A percentile compares a stretch with the other conserved stretches of the same genome.
Evolutionary conservation across 2,329 filamentous ascomycete genomes (phyloP).

Genomic region (Tolypocladium sp.): DNA sequence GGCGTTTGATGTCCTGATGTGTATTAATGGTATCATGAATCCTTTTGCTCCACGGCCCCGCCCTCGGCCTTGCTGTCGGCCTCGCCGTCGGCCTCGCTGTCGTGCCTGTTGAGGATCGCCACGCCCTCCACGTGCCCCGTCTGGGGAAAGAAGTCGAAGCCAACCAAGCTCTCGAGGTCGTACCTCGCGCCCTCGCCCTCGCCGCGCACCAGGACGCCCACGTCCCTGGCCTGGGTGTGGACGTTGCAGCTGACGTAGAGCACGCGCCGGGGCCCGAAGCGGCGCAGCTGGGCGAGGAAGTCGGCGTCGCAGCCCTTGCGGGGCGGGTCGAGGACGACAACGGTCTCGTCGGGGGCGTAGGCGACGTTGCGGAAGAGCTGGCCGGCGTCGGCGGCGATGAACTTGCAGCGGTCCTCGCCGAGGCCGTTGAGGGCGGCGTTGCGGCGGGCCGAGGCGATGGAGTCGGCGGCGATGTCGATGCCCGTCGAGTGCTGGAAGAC

Average conservation of each 20-base stretch:
- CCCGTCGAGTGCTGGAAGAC: conserved; percentile 79
- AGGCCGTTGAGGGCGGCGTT: conserved; percentile 77
- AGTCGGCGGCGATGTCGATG: conserved; percentile 77
- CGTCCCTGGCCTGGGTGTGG: conserved; percentile 90
- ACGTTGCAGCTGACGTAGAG: conserved; percentile 98
- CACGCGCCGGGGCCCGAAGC: conserved; percentile 68
- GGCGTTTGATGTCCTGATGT: background rate
- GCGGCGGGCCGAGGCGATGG: conserved; percentile 66
- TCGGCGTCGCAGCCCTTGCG: conserved; percentile 85
- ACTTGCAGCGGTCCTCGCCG: conserved; percentile 57
- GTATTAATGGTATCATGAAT: background rate
- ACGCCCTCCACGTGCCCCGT: conserved; percentile 63
- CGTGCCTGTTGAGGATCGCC: conserved; percentile 52
- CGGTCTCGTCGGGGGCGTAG: conserved; percentile 72
- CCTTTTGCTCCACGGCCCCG: background rate
- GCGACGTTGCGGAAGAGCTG: conserved; percentile 68
- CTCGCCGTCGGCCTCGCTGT: conserved; percentile 20
- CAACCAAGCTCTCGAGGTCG: conserved; percentile 80
- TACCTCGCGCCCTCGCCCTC: conserved; percentile 47
- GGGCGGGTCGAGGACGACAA: conserved; percentile 94
- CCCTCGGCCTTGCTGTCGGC: conserved; percentile 5
- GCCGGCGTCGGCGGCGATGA: conserved; percentile 82
- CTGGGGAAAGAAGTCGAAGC: conserved; percentile 97
- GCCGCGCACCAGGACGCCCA: conserved; percentile 78
- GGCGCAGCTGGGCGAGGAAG: conserved; percentile 73